Base-by-base conservation (phyloP, 129 eudicot species). In the Artemisia annua region DNA sequence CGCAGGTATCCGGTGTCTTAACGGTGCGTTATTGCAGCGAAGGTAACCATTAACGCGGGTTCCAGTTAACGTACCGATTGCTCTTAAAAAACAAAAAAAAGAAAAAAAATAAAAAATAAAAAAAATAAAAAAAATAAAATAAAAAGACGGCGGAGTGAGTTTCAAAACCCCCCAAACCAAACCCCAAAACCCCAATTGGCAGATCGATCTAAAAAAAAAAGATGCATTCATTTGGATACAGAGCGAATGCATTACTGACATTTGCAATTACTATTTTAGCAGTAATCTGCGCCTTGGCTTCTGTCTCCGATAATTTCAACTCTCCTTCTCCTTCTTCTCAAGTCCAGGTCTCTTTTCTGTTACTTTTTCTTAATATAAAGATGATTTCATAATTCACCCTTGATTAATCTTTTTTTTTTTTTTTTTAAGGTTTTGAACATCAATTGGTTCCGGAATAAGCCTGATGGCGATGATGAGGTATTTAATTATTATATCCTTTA, bases 381-480 rank as follows among this genome's bases (percentile, higher is more conserved):
- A 50, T 46, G 6, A 17, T 46, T 15, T 54, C 28, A 56, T 8
- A 73, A 52, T 73, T 48, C 6, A 60, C 43, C 43, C 43, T 74
- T 61, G 1, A 24, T 69, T 69, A 12, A 5, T 24, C 22, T 20
- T 20, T 68, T 18, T 7, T 19, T 65, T 75, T 66, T 2, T 54
- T 14, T 83, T 72, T 70, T 85, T 67, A 74, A 91, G 97, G 96
- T 91, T 46, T 74, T 88, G 85, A 91, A 91, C 72, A 77, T 88
- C 63, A 91, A 89, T 83, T 77, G 93, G 86, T 91, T 91, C 58
- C 89, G 83, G 82, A 91, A 83, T 84, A 86, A 82, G 75, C 78
- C 89, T n/a, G 86, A 82, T 15, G 97, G 97, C 56, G 88, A 91
- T 61, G 97, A 91, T 63, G 97, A 91, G 96, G 97, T 91, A 76